These are phyloP conservation scores for Hanseniaspora pseudoguilliermondii DNA, from an alignment of 805 yeast species.

Conservation along the genomic window DNA sequence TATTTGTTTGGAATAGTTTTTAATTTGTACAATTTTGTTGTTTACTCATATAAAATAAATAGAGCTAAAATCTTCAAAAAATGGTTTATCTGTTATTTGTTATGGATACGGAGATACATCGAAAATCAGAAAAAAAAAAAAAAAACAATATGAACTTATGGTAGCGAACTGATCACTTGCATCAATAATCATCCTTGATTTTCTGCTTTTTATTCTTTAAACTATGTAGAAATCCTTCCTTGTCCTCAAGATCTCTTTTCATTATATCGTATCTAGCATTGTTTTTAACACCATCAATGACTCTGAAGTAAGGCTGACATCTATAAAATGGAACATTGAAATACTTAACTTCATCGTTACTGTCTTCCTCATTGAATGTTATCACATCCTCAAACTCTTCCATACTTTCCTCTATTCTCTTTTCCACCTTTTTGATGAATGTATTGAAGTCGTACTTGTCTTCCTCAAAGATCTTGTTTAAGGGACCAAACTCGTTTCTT, in stretches of 20 bases:
- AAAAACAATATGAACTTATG: not conserved
- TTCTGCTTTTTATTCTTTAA: constrained; percentile 11
- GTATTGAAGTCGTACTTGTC: constrained; percentile 35
- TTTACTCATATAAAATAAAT: no score
- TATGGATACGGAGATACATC: no score
- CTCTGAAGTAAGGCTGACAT: constrained; percentile 88
- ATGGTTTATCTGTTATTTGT: not conserved
- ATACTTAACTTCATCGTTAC: constrained; percentile 29
- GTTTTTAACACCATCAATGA: constrained; percentile 64
- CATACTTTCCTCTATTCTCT: constrained; percentile 49
- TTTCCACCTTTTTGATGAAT: constrained; percentile 45
- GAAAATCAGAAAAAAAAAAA: not conserved
- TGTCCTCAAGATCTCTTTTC: constrained; percentile 17
- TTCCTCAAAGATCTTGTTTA: constrained; percentile 17
- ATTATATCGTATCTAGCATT: constrained; percentile 30
- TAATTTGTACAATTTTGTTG: no score
- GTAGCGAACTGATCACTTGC: no score
- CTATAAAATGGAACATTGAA: constrained; percentile 86
- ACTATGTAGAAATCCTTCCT: constrained; percentile 11
- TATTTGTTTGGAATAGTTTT: not conserved
- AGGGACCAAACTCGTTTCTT: constrained; percentile 52
- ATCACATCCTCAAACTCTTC: constrained; percentile 28
- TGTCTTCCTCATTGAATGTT: not conserved
- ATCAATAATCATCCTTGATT: constrained; percentile 7
- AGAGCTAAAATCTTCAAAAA: no score